These are phyloP conservation scores for Kodamaea sp. DNA, from an alignment of 1,139 yeast genomes.

Conservation along the genomic window DNA sequence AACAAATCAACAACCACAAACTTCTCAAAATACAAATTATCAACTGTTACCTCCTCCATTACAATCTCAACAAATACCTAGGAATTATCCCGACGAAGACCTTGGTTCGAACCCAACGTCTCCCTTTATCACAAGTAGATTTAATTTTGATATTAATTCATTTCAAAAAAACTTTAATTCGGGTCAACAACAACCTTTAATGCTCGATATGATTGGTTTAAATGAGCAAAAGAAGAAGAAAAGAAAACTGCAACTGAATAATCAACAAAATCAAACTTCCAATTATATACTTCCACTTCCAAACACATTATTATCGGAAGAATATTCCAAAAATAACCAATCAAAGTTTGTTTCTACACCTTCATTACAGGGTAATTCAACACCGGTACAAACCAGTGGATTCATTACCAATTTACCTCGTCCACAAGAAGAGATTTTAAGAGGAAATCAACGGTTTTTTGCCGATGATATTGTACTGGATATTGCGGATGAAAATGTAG, in stretches of 20 bases:
- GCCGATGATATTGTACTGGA: slow-evolving; percentile 10
- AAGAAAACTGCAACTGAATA: background rate
- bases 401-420: slow-evolving; percentile 1
- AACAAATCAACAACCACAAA: slow-evolving; percentile 2
- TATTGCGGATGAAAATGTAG: slow-evolving; percentile 5
- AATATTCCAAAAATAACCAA: slow-evolving; percentile 1
- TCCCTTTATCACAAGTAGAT: slow-evolving; percentile 14
- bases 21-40: background rate
- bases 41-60: slow-evolving; percentile 6
- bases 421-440: background rate
- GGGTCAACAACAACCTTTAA: background rate
- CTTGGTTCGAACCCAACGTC: slow-evolving; percentile 13
- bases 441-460: slow-evolving; percentile 6
- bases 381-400: background rate
- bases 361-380: slow-evolving; percentile 1
- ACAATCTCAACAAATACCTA: slow-evolving; percentile 7
- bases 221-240: slow-evolving; percentile 1
- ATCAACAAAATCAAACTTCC: slow-evolving; percentile 6
- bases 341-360: slow-evolving; percentile 6
- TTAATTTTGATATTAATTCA: slow-evolving; percentile 14
- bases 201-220: background rate
- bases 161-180: slow-evolving; percentile 2
- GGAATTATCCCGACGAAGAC: slow-evolving; percentile 9
- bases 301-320: slow-evolving; percentile 11
- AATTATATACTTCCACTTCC: slow-evolving; percentile 19